phyloP scores from a whole-genome alignment of 2,329 filamentous ascomycete genomes.

The Ilyonectria mors-panacis region DNA sequence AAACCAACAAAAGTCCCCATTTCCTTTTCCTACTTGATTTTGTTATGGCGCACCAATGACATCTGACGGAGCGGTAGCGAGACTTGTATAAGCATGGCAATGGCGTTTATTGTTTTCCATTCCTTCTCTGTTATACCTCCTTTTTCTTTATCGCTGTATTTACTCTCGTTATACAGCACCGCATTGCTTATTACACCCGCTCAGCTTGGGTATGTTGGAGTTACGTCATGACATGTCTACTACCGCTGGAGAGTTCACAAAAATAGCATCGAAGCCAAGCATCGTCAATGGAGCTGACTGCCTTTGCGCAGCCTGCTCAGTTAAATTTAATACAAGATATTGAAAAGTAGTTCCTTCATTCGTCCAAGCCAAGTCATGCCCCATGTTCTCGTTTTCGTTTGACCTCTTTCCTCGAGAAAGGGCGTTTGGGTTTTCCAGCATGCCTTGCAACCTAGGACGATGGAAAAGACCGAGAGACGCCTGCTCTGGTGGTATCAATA shows the following conservation, averaged over 20 bases:
- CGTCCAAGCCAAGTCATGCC: constrained; percentile 4
- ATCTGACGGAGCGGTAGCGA: constrained; percentile 30
- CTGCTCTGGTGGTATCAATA: constrained; percentile 13
- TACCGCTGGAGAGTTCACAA: not conserved
- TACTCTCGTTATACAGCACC: not conserved
- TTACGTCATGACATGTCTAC: not conserved
- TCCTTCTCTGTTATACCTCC: constrained; percentile 3
- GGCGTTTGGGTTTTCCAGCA: not conserved
- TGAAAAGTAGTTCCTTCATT: constrained; percentile 7
- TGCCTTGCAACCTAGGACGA: not conserved
- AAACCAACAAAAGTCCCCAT: not conserved
- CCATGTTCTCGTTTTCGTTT: constrained; percentile 2
- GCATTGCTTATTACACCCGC: not conserved
- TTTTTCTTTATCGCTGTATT: not conserved
- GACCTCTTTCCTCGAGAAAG: not conserved
- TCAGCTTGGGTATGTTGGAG: not conserved
- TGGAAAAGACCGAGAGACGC: constrained; percentile 8
- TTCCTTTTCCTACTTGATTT: constrained; percentile 10
- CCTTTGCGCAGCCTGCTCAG: not conserved
- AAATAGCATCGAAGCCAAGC: not conserved
- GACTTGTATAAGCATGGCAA: constrained; percentile 36
- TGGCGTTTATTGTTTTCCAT: constrained; percentile 39
- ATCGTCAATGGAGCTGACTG: not conserved
- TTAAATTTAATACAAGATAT: constrained; percentile 5
- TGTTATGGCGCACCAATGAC: constrained; percentile 11